Base-by-base conservation (phyloP, 2,329 filamentous ascomycete genomes). In the Trichocomaceae sp. region DNA sequence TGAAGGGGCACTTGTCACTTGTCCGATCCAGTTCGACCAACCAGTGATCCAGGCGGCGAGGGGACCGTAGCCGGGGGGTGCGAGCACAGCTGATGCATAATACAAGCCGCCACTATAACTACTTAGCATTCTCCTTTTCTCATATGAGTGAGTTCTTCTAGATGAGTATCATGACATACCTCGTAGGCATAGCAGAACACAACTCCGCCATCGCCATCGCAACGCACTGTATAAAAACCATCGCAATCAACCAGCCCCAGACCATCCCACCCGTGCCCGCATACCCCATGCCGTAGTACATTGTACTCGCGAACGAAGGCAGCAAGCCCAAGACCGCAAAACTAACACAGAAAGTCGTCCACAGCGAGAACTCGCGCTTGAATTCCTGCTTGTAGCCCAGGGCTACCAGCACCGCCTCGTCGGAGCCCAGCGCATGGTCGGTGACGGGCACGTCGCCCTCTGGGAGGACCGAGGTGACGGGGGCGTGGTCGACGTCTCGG, bases 171-270 rank as follows among this genome's bases (percentile, higher is more conserved):
- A 26, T 29, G 39, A 57, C 61, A 50, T 65, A 77, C 67, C 79
- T 82, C 1, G 85, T 88, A 3, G 85, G 85, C 85, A 88, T 88
- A 45, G 82, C 83, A 2, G 82, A 85, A 62, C 85, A 88, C 17
- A 89, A 73, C 69, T 89, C 86, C 1, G 86, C 86, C 81, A 84
- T 84, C 19, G 79, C 80, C 70, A 83, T 78, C 8, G 86, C 85
- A 54, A 88, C 81, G 67, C 81, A 83, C 64, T 88, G 81, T 39
- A 89, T 87, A 41, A 87, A 87, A 5, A 84, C 61, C 79, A 88
- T 86, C 48, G 84, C 84, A 46, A 89, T 75, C 26, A 88, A 71
- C 86, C 86, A 90, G 5, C 86, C 86, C 86, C 86, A 89, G 2
- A 83, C 84, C 83, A 88, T 87, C 22, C 83, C 83, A 56, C 75